Conservation (phyloP, 1,284 basidiomycete species). For the Ustilago curta region DNA sequence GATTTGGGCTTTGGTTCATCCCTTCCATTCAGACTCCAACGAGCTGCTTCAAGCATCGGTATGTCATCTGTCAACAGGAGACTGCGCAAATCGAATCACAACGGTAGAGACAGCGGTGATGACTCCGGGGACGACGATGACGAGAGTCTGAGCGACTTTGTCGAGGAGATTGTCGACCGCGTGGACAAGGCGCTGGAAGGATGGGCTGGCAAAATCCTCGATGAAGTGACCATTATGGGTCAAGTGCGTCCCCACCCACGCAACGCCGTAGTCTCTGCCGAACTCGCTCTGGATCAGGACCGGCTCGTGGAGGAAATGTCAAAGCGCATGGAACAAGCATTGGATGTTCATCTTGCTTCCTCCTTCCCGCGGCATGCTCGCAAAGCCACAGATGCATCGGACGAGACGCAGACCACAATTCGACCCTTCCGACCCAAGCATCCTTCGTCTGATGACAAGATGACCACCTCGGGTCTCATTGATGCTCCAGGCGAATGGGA, state of each 20-base stretch:
- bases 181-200: constrained; percentile 59
- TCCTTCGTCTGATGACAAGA: constrained; percentile 22
- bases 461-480: constrained; percentile 16
- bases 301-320: constrained; percentile 33
- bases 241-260: constrained; percentile 54
- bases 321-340: constrained; percentile 26
- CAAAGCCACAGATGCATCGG: constrained; percentile 30
- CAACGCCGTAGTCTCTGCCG: background rate
- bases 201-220: constrained; percentile 64
- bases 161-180: constrained; percentile 61
- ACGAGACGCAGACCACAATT: constrained; percentile 52
- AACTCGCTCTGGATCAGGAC: constrained; percentile 23
- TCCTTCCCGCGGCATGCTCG: constrained; percentile 19
- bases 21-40: constrained; percentile 17
- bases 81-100: constrained; percentile 6
- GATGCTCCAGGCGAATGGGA: constrained; percentile 55
- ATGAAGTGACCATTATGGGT: constrained; percentile 65
- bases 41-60: constrained; percentile 16
- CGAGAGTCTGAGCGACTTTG: constrained; percentile 52
- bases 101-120: background rate
- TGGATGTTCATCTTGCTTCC: constrained; percentile 26
- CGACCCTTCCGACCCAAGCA: constrained; percentile 9
- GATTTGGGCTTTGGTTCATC: constrained; percentile 10
- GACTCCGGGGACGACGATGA: constrained; percentile 44
- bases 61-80: constrained; percentile 30